Evolutionary conservation across 2,329 filamentous ascomycete species (phyloP), one percentile per base, ranked within the genome.

Genomic region (Penicillium brevicompactum): DNA sequence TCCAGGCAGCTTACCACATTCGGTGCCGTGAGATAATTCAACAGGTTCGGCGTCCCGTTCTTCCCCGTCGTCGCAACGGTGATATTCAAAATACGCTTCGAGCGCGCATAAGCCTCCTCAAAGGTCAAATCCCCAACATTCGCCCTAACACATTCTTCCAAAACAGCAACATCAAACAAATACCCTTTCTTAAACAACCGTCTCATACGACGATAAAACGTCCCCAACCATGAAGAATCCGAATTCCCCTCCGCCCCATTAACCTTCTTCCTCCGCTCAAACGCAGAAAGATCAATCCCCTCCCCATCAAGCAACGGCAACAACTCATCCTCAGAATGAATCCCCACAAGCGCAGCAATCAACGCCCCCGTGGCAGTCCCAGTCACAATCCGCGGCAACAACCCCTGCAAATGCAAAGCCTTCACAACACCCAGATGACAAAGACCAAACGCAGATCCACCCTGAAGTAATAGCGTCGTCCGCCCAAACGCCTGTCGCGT

Each of bases 81-180:
- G 61, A 97, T 97, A 70, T 97, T 97, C 63, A 97, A 78, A 3
- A 96, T 87, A 48, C 91, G 82, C 69, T 94, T 94, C 38, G 91
- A 96, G 58, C 86, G 85, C 49, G 87, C 84, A 68, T 92, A 96
- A 0, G 93, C 93, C 75, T 97, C 93, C 72, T 95, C 91, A 67
- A 97, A 97, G 0, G 92, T 97, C 58, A 96, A 71, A 66, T 96
- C 89, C 9, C 92, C 92, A 13, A 96, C 87, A 63, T 96, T 96
- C 13, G 87, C 86, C 54, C 88, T 84, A 13, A 97, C 88, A 63
- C 91, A 93, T 55, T 92, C 85, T 69, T 95, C 91, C 44, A 97
- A 76, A 9, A 95, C 87, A 40, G 83, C 85, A 3, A 91, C 85
- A 70, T 97, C 92, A 30, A 96, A 82, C 56, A 96, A 89, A 67